Percentiles rank a stretch among this genome's conserved stretches.
These are phyloP conservation scores for Fusarium keratoplasticum DNA, from an alignment of 2,329 filamentous ascomycete species.

Conservation along the genomic window DNA sequence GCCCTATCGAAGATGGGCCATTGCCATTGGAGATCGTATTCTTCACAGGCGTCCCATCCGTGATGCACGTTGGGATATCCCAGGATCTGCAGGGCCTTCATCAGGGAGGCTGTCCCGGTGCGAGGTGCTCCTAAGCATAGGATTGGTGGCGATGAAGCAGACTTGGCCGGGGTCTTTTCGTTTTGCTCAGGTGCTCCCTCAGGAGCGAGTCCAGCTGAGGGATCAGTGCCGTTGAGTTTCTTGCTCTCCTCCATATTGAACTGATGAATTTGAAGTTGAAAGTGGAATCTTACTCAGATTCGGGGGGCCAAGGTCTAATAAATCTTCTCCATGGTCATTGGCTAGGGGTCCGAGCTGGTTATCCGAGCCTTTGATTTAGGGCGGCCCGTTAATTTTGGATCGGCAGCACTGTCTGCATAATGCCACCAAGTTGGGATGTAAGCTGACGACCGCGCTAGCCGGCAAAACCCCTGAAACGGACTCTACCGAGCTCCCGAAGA, in stretches of 20 bases:
- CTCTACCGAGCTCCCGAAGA: neutral
- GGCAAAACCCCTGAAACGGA: neutral
- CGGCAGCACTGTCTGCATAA: neutral
- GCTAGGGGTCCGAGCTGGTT: neutral
- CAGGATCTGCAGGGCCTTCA: slow-evolving; percentile 25
- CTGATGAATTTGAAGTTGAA: neutral
- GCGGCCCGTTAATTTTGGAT: neutral
- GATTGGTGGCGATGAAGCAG: slow-evolving; percentile 3
- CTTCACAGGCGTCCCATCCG: slow-evolving; percentile 22
- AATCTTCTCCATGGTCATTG: neutral
- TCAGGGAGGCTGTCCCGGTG: slow-evolving; percentile 31
- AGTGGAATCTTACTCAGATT: neutral
- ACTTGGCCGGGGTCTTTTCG: neutral
- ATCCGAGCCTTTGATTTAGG: neutral
- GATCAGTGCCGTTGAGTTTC: neutral
- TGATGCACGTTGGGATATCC: slow-evolving; percentile 31
- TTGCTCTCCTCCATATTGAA: neutral
- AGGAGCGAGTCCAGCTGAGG: neutral
- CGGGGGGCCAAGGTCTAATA: neutral
- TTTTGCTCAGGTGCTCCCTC: neutral
- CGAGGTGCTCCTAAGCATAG: slow-evolving; percentile 21
- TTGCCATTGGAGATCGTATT: slow-evolving; percentile 15
- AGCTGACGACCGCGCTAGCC: neutral
- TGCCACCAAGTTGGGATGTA: neutral
- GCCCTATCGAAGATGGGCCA: slow-evolving; percentile 27